phyloP scores from a whole-genome alignment of 768 basidiomycete species.

The Pleurotus giganteus region DNA sequence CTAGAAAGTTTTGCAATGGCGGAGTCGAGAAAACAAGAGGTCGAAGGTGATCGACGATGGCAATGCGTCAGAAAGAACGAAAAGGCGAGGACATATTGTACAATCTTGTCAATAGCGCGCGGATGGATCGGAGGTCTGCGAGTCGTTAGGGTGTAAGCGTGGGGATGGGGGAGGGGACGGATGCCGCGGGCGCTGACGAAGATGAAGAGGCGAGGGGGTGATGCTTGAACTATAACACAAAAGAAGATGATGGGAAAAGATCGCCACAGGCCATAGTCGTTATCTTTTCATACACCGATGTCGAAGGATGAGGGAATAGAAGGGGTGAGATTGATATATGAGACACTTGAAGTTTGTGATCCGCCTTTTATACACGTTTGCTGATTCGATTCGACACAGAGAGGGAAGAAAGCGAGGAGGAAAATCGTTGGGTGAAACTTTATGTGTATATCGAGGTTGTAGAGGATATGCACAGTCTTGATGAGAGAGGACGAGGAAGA shows the following conservation, averaged over 20 bases:
- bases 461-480: constrained; percentile 8
- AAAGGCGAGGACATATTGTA: constrained; percentile 3
- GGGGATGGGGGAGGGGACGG: background rate
- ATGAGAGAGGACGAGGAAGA: background rate
- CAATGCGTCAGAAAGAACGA: constrained; percentile 1
- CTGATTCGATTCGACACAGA: constrained; percentile 8
- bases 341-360: constrained; percentile 10
- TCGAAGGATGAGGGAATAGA: background rate
- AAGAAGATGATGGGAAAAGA: background rate
- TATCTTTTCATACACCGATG: constrained; percentile 8
- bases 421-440: background rate
- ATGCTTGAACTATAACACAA: constrained; percentile 7
- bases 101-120: background rate
- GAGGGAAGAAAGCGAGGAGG: background rate
- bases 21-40: background rate
- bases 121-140: background rate
- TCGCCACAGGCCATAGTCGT: constrained; percentile 5
- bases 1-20: background rate
- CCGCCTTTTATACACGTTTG: constrained; percentile 11
- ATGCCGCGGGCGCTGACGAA: background rate
- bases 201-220: background rate
- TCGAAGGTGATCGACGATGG: background rate
- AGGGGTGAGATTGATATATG: constrained; percentile 3
- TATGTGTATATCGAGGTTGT: constrained; percentile 3
- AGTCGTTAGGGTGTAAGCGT: background rate